These are phyloP conservation scores for Gaultheria prostrata DNA, from an alignment of 148 eudicot genomes.

Conservation along the genomic window DNA sequence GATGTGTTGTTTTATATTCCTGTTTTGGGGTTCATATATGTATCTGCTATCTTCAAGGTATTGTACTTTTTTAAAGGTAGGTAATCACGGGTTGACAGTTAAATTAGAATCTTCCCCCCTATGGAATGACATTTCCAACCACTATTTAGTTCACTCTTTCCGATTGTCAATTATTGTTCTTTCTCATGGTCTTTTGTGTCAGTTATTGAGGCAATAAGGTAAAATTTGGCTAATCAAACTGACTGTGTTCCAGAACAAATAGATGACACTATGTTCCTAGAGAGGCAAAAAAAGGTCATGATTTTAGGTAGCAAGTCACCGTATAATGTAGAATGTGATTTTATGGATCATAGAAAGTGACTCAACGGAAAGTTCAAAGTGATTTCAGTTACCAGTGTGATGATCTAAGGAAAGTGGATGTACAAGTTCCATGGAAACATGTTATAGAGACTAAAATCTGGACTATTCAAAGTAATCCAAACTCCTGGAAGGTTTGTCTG, in stretches of 20 bases:
- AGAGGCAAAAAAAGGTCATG: too few relatives aligned
- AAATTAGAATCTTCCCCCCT: not conserved
- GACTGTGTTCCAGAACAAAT: too few relatives aligned
- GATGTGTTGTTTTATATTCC: too few relatives aligned
- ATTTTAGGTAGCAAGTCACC: not conserved
- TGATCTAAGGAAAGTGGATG: not conserved
- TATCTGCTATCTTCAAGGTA: too few relatives aligned
- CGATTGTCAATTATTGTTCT: not conserved
- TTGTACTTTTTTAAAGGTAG: too few relatives aligned
- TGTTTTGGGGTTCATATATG: too few relatives aligned
- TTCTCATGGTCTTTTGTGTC: not conserved
- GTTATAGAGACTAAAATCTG: not conserved
- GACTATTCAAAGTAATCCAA: not conserved
- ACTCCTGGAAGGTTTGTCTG: not conserved
- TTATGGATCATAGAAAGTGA: not conserved
- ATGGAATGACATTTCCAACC: too few relatives aligned
- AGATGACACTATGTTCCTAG: too few relatives aligned
- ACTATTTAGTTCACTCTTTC: not conserved
- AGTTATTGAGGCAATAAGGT: not conserved
- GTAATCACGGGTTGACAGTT: too few relatives aligned
- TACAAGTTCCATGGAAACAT: not conserved
- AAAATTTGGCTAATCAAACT: not conserved
- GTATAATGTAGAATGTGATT: not conserved
- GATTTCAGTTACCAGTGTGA: not conserved
- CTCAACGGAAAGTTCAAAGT: not conserved